Base-by-base conservation (phyloP, 2,329 filamentous ascomycete species). In the Helotiales sp. region DNA sequence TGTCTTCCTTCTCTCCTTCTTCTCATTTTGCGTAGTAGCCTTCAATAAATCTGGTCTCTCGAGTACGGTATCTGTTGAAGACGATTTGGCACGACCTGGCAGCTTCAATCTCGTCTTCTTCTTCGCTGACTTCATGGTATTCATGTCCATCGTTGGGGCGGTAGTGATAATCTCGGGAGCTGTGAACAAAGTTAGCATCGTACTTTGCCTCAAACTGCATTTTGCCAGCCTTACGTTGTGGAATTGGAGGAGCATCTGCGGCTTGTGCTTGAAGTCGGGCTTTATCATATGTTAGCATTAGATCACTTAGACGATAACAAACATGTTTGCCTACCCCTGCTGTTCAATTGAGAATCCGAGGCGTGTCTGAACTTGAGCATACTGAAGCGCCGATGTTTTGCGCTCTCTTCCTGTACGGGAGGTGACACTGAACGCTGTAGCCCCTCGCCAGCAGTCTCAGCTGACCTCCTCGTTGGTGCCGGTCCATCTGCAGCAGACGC, bases 341-440 rank as follows among this genome's bases (percentile, higher is more conserved):
- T 79, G 10, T 91, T 91, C 60, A 98, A 77, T 73, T 97, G 92
- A 51, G 92, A 89, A 75, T 98, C 93, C 8, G 93, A 97, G 61
- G 91, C 93, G 81, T 96, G 93, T 69, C 92, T 89, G 72, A 95
- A 92, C 70, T 88, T 87, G 75, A 96, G 78, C 73, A 96, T 78
- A 15, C 83, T 86, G 70, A 88, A 88, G 60, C 84, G 82, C 59
- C 79, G 81, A 66, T 84, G 80, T 67, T 81, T 85, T 31, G 75
- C 75, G 30, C 75, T 77, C 68, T 85, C 79, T 50, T 83, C 81
- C 65, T 84, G 80, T 54, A 80, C 71, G 13, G 80, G 77, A 25
- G 81, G 81, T 49, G 69, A 67, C 8, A 55, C 55, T 6, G 64
- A 60, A 22, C 68, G 64, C 12, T 63, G 53, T 17, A 51, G 27